Evolutionary conservation across 768 basidiomycete species (phyloP).

Genomic region (Trametes meyenii): DNA sequence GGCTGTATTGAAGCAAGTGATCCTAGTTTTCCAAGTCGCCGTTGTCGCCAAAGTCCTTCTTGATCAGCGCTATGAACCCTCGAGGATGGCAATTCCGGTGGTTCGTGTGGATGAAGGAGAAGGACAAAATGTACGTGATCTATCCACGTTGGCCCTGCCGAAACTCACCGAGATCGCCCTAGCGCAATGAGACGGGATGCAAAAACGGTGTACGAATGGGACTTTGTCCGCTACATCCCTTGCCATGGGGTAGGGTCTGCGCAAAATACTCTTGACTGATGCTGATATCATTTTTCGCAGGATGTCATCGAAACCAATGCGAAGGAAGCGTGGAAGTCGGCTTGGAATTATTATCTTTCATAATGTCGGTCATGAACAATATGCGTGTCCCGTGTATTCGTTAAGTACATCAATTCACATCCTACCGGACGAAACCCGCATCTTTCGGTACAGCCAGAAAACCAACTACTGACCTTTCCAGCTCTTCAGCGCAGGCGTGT

Average conservation of each 20-base stretch:
- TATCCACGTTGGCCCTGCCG: not conserved
- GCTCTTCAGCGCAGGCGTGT: constrained; percentile 26
- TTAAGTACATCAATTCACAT: not conserved
- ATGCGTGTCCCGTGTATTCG: not conserved
- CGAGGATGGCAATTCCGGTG: constrained; percentile 13
- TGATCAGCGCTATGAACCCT: constrained; percentile 13
- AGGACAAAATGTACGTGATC: constrained; percentile 16
- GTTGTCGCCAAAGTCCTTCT: constrained; percentile 6
- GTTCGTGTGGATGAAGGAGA: constrained; percentile 26
- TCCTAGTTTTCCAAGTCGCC: constrained; percentile 18
- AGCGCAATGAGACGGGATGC: constrained; percentile 59
- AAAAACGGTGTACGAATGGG: constrained; percentile 64
- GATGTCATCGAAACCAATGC: constrained; percentile 55
- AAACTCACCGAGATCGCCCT: not conserved
- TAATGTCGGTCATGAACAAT: not conserved
- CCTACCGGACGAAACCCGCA: not conserved
- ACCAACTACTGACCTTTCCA: not conserved
- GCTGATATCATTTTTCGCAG: constrained; percentile 15
- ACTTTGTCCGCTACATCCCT: constrained; percentile 67
- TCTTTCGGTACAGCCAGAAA: no score
- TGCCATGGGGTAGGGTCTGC: constrained; percentile 52
- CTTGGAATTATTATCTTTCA: constrained; percentile 4
- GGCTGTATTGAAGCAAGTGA: not conserved
- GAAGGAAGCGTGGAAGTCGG: constrained; percentile 29
- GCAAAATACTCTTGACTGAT: not conserved